Evolutionary conservation across 2,329 filamentous ascomycete species (phyloP), one percentile per base, ranked within the genome.

Genomic region (Stemphylium lycopersici): DNA sequence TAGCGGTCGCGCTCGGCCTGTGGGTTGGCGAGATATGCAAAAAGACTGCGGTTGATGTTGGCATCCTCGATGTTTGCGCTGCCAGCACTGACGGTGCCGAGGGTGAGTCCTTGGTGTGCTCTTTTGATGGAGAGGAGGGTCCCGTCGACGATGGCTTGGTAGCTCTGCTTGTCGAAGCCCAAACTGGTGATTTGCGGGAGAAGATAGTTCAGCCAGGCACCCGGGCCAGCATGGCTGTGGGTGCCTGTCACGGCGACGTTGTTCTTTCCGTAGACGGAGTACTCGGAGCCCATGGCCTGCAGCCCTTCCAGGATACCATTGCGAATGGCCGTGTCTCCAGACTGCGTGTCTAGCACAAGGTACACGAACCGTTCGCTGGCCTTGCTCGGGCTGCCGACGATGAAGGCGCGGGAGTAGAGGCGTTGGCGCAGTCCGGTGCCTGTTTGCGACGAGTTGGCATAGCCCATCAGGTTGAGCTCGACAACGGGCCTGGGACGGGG

Each of bases 171-270:
- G 75, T 91, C 84, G 66, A 96, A 97, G 0, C 93, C 93, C 54
- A 89, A 83, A 68, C 87, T 93, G 0, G 93, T 95, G 61, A 98
- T 89, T 71, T 97, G 93, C 6, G 93, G 93, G 5, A 97, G 81
- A 8, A 98, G 83, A 71, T 97, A 98, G 76, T 98, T 98, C 72
- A 96, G 81, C 91, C 92, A 98, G 5, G 90, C 93, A 2, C 90
- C 93, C 0, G 93, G 93, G 0, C 93, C 93, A 20, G 92, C 88
- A 77, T 98, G 93, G 22, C 90, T 95, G 74, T 98, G 93, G 0
- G 93, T 98, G 48, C 93, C 93, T 0, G 91, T 96, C 18, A 98
- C 84, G 31, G 93, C 93, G 32, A 97, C 78, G 69, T 96, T 98
- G 65, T 90, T 83, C 66, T 90, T 84, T 41, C 83, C 85, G 75